Base-by-base conservation (phyloP, 106 monocot genomes). In the Platanthera zijinensis region DNA sequence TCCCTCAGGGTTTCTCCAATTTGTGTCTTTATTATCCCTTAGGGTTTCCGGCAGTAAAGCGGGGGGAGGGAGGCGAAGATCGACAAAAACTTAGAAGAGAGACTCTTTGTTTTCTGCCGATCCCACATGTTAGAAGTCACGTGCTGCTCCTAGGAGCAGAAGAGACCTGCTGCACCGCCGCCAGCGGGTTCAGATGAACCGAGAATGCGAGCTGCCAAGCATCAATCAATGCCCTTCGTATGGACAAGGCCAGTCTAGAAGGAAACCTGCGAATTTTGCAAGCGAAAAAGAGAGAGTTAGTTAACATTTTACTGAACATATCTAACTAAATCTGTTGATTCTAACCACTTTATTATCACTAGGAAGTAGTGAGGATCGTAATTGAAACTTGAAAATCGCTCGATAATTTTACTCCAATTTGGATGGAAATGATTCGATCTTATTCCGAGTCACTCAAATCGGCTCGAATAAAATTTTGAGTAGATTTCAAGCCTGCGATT, bases 191-290 rank as follows among this genome's bases (percentile, higher is more conserved):
- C 74, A 93, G 83, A 75, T 96, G 93, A 69, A 93, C 84, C 50
- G 90, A 93, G 79, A 96, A 96, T 4, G 96, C 96, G 17, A 96
- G 85, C 68, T 84, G 85, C 90, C 86, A 84, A 8, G 89, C 85
- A 83, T 96, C 96, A 53, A 83, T 18, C 69, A 89, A 72, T 30
- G 81, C 86, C 79, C 74, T 90, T 75, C 76, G 80, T 51, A 96
- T 19, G 25, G 79, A 79, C 47, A 66, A 69, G 49, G 51, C 78
- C 69, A 86, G 85, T 25, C 50, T 80, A n/a, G 50, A 18, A 13
- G 80, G 74, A 71, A 84, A 50, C 77, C 93, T 96, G 87, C 45
- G 57, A 74, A 68, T 66, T 39, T 61, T 61, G 21, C 18, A 61
- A 19, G 30, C 19, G 32, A 21, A 83, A 13, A 13, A 51, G 18